These are phyloP conservation scores for Melanomma pulvis-pyrius DNA, from an alignment of 495 filamentous ascomycete species.

Conservation along the genomic window DNA sequence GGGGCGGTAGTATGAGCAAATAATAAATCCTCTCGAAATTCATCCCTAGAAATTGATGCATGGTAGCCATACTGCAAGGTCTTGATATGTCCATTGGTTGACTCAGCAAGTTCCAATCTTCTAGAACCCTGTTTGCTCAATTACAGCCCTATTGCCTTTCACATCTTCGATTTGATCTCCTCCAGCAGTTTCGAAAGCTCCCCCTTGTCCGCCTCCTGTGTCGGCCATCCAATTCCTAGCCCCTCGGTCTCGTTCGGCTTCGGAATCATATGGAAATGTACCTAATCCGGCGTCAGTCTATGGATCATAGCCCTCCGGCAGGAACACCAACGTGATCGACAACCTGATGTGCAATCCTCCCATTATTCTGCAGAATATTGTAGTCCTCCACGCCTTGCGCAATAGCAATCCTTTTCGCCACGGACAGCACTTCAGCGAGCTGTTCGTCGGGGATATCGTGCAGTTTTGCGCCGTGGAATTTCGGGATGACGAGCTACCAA, in stretches of 20 bases:
- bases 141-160: conserved; percentile 40
- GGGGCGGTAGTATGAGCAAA: conserved; percentile 50
- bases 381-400: conserved; percentile 77
- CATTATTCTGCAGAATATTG: conserved; percentile 98
- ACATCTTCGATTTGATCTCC: conserved; percentile 89
- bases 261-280: conserved; percentile 97
- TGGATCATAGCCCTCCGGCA: background rate
- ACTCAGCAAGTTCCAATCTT: background rate
- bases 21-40: background rate
- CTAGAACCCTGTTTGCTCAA: background rate
- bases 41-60: background rate
- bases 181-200: conserved; percentile 76
- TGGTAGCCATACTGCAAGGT: too few species aligned
- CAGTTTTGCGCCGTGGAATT: conserved; percentile 90
- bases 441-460: conserved; percentile 91
- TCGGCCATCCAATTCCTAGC: conserved; percentile 78
- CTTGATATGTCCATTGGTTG: background rate
- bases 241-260: conserved; percentile 89
- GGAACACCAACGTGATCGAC: conserved; percentile 73
- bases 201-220: conserved; percentile 76
- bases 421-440: conserved; percentile 79
- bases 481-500: conserved; percentile 88
- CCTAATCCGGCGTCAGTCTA: conserved; percentile 49
- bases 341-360: conserved; percentile 85
- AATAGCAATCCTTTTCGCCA: conserved; percentile 82